These are phyloP conservation scores for Beta corolliflora DNA, from an alignment of 179 eudicot species.

Conservation along the genomic window DNA sequence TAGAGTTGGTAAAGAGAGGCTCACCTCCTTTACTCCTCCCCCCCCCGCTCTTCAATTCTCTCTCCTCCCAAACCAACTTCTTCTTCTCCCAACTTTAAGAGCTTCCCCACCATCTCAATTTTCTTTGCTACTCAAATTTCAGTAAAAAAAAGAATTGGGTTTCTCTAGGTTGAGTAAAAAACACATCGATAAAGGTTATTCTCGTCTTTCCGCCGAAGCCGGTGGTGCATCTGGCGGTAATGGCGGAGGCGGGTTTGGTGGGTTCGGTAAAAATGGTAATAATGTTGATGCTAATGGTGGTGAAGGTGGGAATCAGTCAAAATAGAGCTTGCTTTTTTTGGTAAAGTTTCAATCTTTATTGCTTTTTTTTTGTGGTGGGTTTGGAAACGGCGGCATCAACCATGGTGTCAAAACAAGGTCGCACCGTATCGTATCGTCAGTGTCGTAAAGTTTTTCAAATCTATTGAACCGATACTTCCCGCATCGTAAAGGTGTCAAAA, in stretches of 20 bases:
- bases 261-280: conserved; percentile 34
- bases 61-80: no score
- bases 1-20: no score
- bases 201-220: conserved; percentile 34
- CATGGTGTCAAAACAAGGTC: no score
- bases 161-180: conserved; percentile 7
- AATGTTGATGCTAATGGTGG: conserved; percentile 32
- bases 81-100: conserved; percentile 12
- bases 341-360: conserved; percentile 31
- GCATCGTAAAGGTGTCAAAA: no score
- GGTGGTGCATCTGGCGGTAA: conserved; percentile 38
- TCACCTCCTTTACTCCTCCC: no score
- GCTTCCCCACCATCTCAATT: conserved; percentile 1
- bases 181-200: conserved; percentile 21
- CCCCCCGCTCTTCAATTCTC: conserved; percentile 9
- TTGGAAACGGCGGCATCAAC: no score
- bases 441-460: no score
- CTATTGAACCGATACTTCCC: no score
- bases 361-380: not conserved
- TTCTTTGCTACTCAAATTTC: not conserved
- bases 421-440: no score
- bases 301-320: conserved; percentile 43
- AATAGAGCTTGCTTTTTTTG: conserved; percentile 53
- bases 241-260: conserved; percentile 40
- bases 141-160: conserved; percentile 6